A percentile compares a stretch with the other conserved stretches of the same genome.
Evolutionary conservation across 2,329 filamentous ascomycete genomes (phyloP).

Genomic region (Alternaria panax): DNA sequence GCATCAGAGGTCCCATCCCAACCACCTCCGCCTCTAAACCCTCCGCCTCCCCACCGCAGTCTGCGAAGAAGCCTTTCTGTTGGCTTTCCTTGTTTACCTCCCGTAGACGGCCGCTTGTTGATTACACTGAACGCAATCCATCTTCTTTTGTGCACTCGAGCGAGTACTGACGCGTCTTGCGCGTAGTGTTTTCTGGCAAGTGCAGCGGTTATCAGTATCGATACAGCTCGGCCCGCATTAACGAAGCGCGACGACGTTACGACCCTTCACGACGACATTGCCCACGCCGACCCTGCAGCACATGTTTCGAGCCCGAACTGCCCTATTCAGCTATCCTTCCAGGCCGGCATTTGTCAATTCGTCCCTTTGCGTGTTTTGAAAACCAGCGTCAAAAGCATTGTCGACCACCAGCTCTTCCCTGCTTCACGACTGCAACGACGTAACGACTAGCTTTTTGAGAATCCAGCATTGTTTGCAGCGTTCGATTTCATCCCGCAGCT

Average conservation of each 20-base stretch:
- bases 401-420: slow-evolving; percentile 25
- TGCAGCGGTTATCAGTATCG: slow-evolving; percentile 37
- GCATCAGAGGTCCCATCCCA: slow-evolving; percentile 49
- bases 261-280: slow-evolving; percentile 35
- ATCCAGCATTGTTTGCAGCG: slow-evolving; percentile 52
- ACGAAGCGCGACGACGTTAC: slow-evolving; percentile 45
- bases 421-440: slow-evolving; percentile 52
- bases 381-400: slow-evolving; percentile 43
- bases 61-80: slow-evolving; percentile 36
- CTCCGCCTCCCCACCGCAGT: slow-evolving; percentile 45
- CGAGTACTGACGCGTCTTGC: slow-evolving; percentile 36
- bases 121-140: slow-evolving; percentile 10
- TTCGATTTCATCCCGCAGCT: slow-evolving; percentile 36
- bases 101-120: slow-evolving; percentile 33
- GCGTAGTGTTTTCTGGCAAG: slow-evolving; percentile 36
- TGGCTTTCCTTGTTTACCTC: slow-evolving; percentile 31
- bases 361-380: slow-evolving; percentile 41
- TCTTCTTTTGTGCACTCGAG: slow-evolving; percentile 10
- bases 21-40: slow-evolving; percentile 52
- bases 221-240: slow-evolving; percentile 43
- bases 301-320: slow-evolving; percentile 27
- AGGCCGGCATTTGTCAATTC: slow-evolving; percentile 38
- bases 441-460: slow-evolving; percentile 51
- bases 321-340: slow-evolving; percentile 36
- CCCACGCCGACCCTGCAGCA: slow-evolving; percentile 25